Percentiles rank a stretch among this genome's conserved stretches.
Evolutionary conservation across 1,284 basidiomycete genomes (phyloP).

Genomic region (Tilletia walkeri): DNA sequence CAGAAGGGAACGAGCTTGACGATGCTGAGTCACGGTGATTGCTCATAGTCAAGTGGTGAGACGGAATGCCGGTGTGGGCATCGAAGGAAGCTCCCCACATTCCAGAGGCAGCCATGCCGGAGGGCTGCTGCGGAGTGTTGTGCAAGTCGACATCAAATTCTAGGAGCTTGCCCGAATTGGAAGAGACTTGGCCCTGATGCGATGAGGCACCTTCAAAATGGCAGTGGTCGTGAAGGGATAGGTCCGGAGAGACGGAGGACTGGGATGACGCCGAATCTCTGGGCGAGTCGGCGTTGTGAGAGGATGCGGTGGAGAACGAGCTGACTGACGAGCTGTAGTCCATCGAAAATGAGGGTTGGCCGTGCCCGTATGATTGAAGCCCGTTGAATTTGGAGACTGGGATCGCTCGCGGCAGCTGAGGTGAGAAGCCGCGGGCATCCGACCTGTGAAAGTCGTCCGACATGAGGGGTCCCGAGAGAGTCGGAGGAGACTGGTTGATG

Average conservation of each 20-base stretch:
- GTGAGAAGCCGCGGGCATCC: not conserved
- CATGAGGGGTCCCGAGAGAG: not conserved
- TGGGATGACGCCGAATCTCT: not conserved
- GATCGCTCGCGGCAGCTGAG: not conserved
- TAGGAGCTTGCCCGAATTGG: not conserved
- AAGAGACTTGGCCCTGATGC: not conserved
- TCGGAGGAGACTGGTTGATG: slow-evolving; percentile 13
- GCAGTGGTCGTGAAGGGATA: not conserved
- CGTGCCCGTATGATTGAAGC: not conserved
- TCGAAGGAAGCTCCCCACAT: too few species aligned
- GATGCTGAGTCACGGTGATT: too few species aligned
- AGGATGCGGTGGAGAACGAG: slow-evolving; percentile 7
- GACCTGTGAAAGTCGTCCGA: not conserved
- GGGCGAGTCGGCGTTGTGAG: slow-evolving; percentile 4
- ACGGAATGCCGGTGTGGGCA: too few species aligned
- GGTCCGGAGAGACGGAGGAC: slow-evolving; percentile 3
- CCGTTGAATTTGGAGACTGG: not conserved
- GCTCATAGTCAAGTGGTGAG: too few species aligned
- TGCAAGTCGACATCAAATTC: slow-evolving; percentile 9
- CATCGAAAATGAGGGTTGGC: not conserved
- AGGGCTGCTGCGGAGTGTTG: not conserved
- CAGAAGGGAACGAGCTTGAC: too few species aligned
- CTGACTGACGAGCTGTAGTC: slow-evolving; percentile 5
- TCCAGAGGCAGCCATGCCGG: not conserved
- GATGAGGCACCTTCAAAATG: not conserved